phyloP scores from a whole-genome alignment of 306 rosid species.

The Senna tora region DNA sequence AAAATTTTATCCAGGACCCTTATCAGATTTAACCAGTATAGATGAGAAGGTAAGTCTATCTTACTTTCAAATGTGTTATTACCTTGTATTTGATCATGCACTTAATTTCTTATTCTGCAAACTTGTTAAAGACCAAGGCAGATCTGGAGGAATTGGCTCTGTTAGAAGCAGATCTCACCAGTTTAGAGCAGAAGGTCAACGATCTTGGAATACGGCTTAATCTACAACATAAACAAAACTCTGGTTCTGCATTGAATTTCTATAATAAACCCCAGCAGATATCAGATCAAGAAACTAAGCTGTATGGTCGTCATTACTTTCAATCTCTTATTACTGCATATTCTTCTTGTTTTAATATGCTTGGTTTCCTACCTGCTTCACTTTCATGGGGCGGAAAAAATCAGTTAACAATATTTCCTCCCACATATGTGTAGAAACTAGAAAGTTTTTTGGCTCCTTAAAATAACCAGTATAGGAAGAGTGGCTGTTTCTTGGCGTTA shows the following conservation, averaged over 20 bases:
- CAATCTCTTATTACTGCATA: slow-evolving; percentile 19
- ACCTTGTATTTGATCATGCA: slow-evolving; percentile 31
- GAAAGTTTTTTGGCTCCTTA: slow-evolving; percentile 26
- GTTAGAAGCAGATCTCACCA: slow-evolving; percentile 59
- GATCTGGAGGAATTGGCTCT: slow-evolving; percentile 69
- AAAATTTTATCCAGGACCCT: slow-evolving; percentile 42
- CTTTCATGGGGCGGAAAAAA: not conserved
- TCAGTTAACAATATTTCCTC: not conserved
- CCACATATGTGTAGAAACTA: slow-evolving; percentile 9
- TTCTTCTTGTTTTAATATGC: slow-evolving; percentile 27
- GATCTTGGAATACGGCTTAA: slow-evolving; percentile 66
- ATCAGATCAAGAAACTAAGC: slow-evolving; percentile 46
- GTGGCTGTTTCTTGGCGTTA: not conserved
- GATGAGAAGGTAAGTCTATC: slow-evolving; percentile 53
- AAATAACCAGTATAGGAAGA: not conserved
- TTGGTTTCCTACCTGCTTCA: slow-evolving; percentile 1
- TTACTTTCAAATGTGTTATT: slow-evolving; percentile 21
- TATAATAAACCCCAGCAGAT: slow-evolving; percentile 31
- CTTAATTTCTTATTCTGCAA: slow-evolving; percentile 33
- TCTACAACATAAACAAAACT: slow-evolving; percentile 46
- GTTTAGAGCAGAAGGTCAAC: slow-evolving; percentile 60
- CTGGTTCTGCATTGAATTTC: slow-evolving; percentile 35
- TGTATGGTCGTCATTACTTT: slow-evolving; percentile 50
- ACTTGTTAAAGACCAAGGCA: slow-evolving; percentile 63
- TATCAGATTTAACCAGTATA: slow-evolving; percentile 47